phyloP scores from a whole-genome alignment of 345 rosid species.

The Rhodomyrtus tomentosa region DNA sequence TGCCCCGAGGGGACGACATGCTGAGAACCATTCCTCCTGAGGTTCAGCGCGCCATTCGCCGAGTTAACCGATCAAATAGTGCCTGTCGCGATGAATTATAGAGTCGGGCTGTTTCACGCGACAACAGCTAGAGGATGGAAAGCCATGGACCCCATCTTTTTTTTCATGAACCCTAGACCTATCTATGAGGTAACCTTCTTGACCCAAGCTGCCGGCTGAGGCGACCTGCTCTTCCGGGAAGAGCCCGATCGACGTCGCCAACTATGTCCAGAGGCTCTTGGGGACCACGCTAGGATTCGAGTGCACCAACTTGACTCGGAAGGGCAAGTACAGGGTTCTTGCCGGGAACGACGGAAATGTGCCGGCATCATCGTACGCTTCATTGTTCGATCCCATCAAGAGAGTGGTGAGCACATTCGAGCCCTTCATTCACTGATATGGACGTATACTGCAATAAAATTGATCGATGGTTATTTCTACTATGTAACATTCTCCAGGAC shows the following conservation, averaged over 20 bases:
- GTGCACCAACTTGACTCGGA: conserved; percentile 87
- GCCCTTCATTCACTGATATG: conserved; percentile 25
- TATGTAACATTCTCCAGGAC: neutral
- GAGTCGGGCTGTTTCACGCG: conserved; percentile 93
- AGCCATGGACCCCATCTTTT: conserved; percentile 76
- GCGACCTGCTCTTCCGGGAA: conserved; percentile 89
- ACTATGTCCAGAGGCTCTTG: conserved; percentile 77
- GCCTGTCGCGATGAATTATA: conserved; percentile 86
- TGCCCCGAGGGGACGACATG: conserved; percentile 97
- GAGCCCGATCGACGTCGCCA: conserved; percentile 85
- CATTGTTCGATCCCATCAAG: conserved; percentile 40
- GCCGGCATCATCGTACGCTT: conserved; percentile 12
- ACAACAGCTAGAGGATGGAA: conserved; percentile 95
- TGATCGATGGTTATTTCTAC: neutral
- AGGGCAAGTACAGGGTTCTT: conserved; percentile 69
- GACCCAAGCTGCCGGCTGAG: conserved; percentile 67
- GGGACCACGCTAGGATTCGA: conserved; percentile 83
- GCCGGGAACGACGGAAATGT: conserved; percentile 88
- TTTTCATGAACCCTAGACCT: conserved; percentile 94
- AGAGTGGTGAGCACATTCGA: conserved; percentile 46
- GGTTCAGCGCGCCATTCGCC: conserved; percentile 85
- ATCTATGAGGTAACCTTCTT: conserved; percentile 85
- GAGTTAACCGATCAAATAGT: conserved; percentile 77
- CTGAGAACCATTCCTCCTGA: conserved; percentile 70
- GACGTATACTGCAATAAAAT: neutral